Evolutionary conservation across 2,329 filamentous ascomycete genomes (phyloP).

Genomic region (Thermoascus crustaceus): DNA sequence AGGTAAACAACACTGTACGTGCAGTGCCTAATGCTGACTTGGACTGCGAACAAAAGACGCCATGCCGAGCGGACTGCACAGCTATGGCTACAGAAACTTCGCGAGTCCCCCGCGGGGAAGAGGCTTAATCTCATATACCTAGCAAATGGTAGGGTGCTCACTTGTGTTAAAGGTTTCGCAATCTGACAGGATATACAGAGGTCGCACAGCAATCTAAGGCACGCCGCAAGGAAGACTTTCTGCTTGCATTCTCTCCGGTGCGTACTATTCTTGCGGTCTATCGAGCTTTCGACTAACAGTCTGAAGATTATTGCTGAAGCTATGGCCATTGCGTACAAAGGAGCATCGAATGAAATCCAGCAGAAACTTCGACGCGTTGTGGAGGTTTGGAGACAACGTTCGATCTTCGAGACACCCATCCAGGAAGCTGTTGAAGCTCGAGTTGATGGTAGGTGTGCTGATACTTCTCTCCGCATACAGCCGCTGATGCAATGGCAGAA

Average conservation of each 20-base stretch:
- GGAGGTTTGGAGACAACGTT: constrained; percentile 84
- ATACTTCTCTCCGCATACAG: neutral
- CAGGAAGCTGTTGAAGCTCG: constrained; percentile 72
- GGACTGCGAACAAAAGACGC: constrained; percentile 51
- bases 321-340: constrained; percentile 83
- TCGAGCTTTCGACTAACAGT: constrained; percentile 15
- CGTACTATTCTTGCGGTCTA: constrained; percentile 11
- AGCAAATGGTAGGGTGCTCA: constrained; percentile 66
- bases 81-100: constrained; percentile 83
- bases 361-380: constrained; percentile 79
- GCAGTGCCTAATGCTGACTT: constrained; percentile 11
- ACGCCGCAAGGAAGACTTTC: constrained; percentile 83
- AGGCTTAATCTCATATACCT: constrained; percentile 88
- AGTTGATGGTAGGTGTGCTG: constrained; percentile 57
- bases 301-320: constrained; percentile 72
- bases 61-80: constrained; percentile 87
- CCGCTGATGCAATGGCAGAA: constrained; percentile 30
- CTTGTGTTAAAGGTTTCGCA: constrained; percentile 3
- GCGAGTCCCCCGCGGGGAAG: constrained; percentile 78
- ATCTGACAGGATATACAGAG: constrained; percentile 48
- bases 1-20: constrained; percentile 13
- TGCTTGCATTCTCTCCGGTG: constrained; percentile 77
- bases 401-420: constrained; percentile 74
- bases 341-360: constrained; percentile 76
- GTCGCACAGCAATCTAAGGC: constrained; percentile 94